Evolutionary conservation across 352 stramenopile species (phyloP), one percentile per base, ranked within the genome.

Genomic region (Globisporangium abappressorium): DNA sequence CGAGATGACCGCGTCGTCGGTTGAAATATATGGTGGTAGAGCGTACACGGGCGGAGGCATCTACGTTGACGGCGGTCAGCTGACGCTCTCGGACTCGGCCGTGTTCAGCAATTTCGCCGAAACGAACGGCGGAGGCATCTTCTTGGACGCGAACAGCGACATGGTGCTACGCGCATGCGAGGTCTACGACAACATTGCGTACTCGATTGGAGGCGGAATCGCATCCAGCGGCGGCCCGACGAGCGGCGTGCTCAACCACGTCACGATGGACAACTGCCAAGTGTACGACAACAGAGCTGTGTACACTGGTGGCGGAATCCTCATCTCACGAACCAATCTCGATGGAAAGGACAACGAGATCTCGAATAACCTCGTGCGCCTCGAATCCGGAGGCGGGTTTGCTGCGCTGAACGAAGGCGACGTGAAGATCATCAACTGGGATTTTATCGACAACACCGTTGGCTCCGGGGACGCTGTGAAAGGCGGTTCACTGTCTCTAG

Each of bases 371-470:
- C 46, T 53, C 9, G 66, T 68, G 22, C 55, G 64, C 12, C 30
- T 55, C n/a, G 62, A 60, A 30, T 71, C 66, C 5, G 78, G 76
- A 18, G 78, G 78, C 9, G 78, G 56, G 1, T 54, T 85, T 2
- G 69, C 74, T n/a, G 60, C 71, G 7, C 34, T 79, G 28, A 71
- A 60, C 3, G 59, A 69, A 26, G 57, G 69, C 5, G 65, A 28
- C 0, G 55, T 81, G 7, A 41, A 55, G 0, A 54, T 81, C 18
- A 49, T 9, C 12, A 64, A 73, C 38, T 82, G 71, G 71, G n/a
- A 66, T n/a, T 77, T 85, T 9, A 43, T 70, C 30, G 74, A 81
- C 49, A 85, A 85, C 55, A 82, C 66, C 2, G 59, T 82, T 14
- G 58, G 71, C 24, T 54, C 66, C 4, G 71, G 70, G 3, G 26